Percentiles rank a stretch among this genome's conserved stretches.
phyloP scores from a whole-genome alignment of 352 stramenopile genomes.

The Pythium aquatile region DNA sequence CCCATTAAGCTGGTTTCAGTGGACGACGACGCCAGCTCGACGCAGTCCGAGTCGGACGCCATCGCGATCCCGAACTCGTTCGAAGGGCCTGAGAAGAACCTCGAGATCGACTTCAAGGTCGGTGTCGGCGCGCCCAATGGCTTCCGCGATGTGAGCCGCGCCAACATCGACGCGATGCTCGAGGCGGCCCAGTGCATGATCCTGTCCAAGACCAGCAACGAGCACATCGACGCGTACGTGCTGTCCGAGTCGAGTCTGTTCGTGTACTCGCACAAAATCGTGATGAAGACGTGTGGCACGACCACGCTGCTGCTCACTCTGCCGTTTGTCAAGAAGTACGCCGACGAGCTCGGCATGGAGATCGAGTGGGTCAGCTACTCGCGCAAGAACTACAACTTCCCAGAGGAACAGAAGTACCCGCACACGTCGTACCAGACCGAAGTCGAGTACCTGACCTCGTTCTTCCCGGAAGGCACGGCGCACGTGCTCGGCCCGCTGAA shows the following conservation, averaged over 20 bases:
- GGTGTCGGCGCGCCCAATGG: conserved; percentile 68
- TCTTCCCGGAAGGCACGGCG: conserved; percentile 82
- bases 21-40: conserved; percentile 71
- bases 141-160: conserved; percentile 88
- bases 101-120: conserved; percentile 93
- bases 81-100: conserved; percentile 98
- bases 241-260: conserved; percentile 98
- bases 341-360: conserved; percentile 88
- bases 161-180: conserved; percentile 94
- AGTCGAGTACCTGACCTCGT: conserved; percentile 93
- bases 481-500: conserved; percentile 94
- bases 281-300: conserved; percentile 99
- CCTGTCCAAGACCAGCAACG: conserved; percentile 94
- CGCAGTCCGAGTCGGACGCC: conserved; percentile 65
- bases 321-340: conserved; percentile 81
- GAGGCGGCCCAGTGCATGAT: conserved; percentile 96
- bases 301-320: conserved; percentile 96
- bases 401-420: conserved; percentile 96
- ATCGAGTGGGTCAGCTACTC: conserved; percentile 99
- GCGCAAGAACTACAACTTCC: conserved; percentile 99
- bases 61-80: conserved; percentile 86
- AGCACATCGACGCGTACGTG: conserved; percentile 95
- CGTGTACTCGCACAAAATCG: conserved; percentile 98
- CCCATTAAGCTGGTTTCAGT: conserved; percentile 55
- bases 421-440: conserved; percentile 97